Evolutionary conservation across 345 rosid genomes (phyloP).

Genomic region (Acer saccharum): DNA sequence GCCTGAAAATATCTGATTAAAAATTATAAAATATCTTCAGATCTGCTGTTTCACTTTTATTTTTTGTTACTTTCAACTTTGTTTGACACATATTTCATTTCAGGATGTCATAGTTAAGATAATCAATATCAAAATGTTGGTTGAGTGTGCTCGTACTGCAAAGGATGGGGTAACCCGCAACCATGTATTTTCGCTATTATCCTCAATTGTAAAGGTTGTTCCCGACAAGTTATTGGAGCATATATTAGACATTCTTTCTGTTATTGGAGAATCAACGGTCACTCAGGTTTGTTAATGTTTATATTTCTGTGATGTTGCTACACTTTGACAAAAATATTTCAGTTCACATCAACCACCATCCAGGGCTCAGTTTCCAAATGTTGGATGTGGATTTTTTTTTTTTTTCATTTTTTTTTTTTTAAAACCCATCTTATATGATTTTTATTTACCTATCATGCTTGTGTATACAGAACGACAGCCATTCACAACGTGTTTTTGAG

Average conservation of each 20-base stretch:
- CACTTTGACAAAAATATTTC: neutral
- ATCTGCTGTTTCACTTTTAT: neutral
- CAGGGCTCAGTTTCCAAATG: constrained; percentile 1
- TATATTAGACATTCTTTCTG: constrained; percentile 58
- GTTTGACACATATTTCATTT: constrained; percentile 25
- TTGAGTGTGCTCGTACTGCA: constrained; percentile 59
- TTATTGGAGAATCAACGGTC: constrained; percentile 77
- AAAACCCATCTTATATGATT: neutral
- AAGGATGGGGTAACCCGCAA: constrained; percentile 66
- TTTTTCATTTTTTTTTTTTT: neutral
- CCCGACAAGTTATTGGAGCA: constrained; percentile 71
- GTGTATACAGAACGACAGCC: constrained; percentile 63
- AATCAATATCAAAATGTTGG: constrained; percentile 60
- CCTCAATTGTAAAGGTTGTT: constrained; percentile 57
- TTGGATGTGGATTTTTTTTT: neutral
- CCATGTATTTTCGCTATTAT: constrained; percentile 61
- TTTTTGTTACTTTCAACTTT: constrained; percentile 13
- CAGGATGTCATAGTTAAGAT: constrained; percentile 56
- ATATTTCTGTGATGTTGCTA: constrained; percentile 10
- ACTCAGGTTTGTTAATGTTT: constrained; percentile 65
- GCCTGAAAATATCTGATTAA: constrained; percentile 12
- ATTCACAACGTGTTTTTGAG: constrained; percentile 74
- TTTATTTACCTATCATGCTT: constrained; percentile 7
- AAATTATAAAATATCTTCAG: constrained; percentile 5
- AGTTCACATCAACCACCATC: constrained; percentile 1